phyloP scores from a whole-genome alignment of 2,329 filamentous ascomycete species.

The Aspergillus brunneoviolaceus region DNA sequence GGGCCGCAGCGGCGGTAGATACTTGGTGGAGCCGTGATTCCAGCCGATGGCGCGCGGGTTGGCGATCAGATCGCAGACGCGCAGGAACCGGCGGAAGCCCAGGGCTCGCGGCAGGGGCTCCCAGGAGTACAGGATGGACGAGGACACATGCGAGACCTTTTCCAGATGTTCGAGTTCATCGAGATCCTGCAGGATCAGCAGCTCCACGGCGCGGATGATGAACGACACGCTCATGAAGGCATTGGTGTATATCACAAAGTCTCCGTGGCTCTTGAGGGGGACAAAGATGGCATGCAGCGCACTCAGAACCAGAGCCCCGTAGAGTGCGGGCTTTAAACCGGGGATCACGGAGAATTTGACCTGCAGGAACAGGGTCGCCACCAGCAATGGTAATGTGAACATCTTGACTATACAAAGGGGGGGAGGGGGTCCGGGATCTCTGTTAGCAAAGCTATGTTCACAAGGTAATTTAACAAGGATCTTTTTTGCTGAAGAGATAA shows the following conservation, averaged over 20 bases:
- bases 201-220: constrained; percentile 16
- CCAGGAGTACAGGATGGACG: constrained; percentile 14
- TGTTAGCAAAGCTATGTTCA: not conserved
- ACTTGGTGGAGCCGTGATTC: constrained; percentile 14
- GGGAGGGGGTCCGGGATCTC: no score
- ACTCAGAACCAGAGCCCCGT: constrained; percentile 8
- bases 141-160: not conserved
- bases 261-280: constrained; percentile 5
- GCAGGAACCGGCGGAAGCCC: constrained; percentile 8
- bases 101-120: constrained; percentile 10
- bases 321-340: not conserved
- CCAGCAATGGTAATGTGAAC: constrained; percentile 1
- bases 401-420: not conserved
- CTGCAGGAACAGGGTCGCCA: constrained; percentile 4
- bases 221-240: constrained; percentile 16
- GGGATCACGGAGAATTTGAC: constrained; percentile 1
- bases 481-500: not conserved
- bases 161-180: constrained; percentile 10
- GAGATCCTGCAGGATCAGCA: constrained; percentile 14
- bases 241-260: constrained; percentile 17
- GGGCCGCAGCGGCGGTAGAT: constrained; percentile 8
- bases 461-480: not conserved
- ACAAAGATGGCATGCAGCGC: constrained; percentile 13
- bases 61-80: constrained; percentile 11
- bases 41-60: constrained; percentile 21